A percentile compares a stretch with the other conserved stretches of the same genome.
phyloP scores from a whole-genome alignment of 2,329 filamentous ascomycete genomes.

The Botrytis galanthina region DNA sequence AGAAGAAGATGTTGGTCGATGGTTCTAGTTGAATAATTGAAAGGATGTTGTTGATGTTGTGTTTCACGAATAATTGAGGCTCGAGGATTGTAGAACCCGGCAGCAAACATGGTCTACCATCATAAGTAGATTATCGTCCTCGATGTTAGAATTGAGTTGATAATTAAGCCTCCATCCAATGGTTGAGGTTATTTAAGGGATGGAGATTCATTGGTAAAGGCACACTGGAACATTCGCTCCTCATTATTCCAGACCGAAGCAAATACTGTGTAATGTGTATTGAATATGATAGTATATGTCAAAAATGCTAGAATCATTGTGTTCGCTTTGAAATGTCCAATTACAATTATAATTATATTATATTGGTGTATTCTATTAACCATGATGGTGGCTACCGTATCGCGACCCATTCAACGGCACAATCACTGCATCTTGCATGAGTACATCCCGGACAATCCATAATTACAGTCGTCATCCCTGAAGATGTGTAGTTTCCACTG shows the following conservation, averaged over 20 bases:
- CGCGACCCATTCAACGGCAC: rapidly evolving
- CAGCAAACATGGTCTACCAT: not conserved
- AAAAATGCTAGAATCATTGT: no score
- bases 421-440: not conserved
- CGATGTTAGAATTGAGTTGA: not conserved
- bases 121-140: not conserved
- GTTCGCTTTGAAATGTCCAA: no score
- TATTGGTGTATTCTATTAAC: no score
- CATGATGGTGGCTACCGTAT: not conserved
- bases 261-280: not conserved
- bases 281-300: not conserved
- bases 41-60: not conserved
- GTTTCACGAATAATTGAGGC: not conserved
- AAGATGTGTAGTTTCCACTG: not conserved
- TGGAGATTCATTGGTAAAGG: not conserved
- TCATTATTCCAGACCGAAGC: not conserved
- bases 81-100: not conserved
- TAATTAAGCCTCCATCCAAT: not conserved
- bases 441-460: rapidly evolving
- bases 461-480: not conserved
- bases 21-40: not conserved
- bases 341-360: no score
- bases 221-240: not conserved
- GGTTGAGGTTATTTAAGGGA: not conserved
- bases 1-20: not conserved